phyloP scores from a whole-genome alignment of 768 basidiomycete genomes.

The Pholiota microspora region DNA sequence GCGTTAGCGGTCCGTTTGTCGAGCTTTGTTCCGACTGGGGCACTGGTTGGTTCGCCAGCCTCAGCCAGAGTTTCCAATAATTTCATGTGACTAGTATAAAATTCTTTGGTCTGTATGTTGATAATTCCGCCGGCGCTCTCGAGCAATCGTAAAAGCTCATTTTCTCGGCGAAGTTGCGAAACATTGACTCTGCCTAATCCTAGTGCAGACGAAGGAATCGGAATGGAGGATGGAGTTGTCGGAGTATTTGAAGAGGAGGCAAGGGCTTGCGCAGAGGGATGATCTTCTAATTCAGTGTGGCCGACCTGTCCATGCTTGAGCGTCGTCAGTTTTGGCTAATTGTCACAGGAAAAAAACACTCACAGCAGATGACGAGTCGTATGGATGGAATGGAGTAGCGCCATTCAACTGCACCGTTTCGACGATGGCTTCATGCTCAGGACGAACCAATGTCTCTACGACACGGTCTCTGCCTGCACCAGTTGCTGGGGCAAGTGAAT shows the following conservation, averaged over 20 bases:
- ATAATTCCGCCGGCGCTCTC: constrained; percentile 64
- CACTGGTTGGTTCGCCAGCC: constrained; percentile 68
- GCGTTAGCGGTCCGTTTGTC: constrained; percentile 72
- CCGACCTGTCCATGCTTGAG: background rate
- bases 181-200: constrained; percentile 51
- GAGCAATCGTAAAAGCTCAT: constrained; percentile 71
- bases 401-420: too few species aligned
- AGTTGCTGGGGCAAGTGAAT: background rate
- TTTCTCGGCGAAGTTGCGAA: constrained; percentile 76
- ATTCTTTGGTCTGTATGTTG: constrained; percentile 64
- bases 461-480: background rate
- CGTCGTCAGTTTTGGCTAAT: too few species aligned
- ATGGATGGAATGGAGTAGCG: background rate
- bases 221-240: background rate
- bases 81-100: constrained; percentile 63
- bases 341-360: too few species aligned
- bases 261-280: background rate
- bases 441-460: too few species aligned
- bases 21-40: constrained; percentile 61
- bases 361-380: background rate
- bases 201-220: background rate
- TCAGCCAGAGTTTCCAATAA: constrained; percentile 56
- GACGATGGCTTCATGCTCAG: too few species aligned
- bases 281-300: background rate
- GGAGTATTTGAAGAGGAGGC: background rate